Evolutionary conservation across 1,284 basidiomycete species (phyloP), one percentile per base, ranked within the genome.

Genomic region (Ganoderma resinaceum): DNA sequence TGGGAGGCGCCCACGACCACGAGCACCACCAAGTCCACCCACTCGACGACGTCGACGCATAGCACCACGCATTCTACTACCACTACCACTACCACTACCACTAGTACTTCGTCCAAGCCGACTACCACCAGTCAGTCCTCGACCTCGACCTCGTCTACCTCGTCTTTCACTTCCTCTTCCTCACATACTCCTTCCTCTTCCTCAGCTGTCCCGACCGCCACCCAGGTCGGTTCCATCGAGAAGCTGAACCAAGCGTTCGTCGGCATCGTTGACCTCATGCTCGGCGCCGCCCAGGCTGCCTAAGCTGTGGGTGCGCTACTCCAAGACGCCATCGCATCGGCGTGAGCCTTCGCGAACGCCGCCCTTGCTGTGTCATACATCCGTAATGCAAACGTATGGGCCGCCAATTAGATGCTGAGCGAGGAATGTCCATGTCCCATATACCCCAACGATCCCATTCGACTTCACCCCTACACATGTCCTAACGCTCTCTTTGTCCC

Each of bases 241-340:
- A 66, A 53, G 40, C 52, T 83, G 61, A 82, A 83, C 74, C 66
- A 79, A 62, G 77, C 79, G n/a, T 20, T 88, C 61, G 68, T 85
- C 66, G 77, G 78, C 40, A 29, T 87, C 35, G 83, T 78, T 20
- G 74, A 75, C 23, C 20, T 83, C 31, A 74, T 83, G 61, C 70
- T 76, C 57, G 78, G 74, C 52, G 78, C 74, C 42, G 68, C 69
- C 26, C 63, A 73, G 60, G 73, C 37, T n/a, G 63, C 67, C n/a
- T 68, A 62, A 62, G 23, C 16, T 14, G 59, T 9, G 9, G 9
- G 35, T 16, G 38, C 43, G 16, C 18, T 35, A 31, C 29, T 16
- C 55, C 20, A 42, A 35, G 52, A 9, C 62, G 31, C 33, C n/a
- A 33, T 62, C 35, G 62, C 33, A 20, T 33, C 40, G 38, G 29